Evolutionary conservation across 306 rosid genomes (phyloP), one percentile per base, ranked within the genome.

Genomic region (Trichosanthes cucumerina): DNA sequence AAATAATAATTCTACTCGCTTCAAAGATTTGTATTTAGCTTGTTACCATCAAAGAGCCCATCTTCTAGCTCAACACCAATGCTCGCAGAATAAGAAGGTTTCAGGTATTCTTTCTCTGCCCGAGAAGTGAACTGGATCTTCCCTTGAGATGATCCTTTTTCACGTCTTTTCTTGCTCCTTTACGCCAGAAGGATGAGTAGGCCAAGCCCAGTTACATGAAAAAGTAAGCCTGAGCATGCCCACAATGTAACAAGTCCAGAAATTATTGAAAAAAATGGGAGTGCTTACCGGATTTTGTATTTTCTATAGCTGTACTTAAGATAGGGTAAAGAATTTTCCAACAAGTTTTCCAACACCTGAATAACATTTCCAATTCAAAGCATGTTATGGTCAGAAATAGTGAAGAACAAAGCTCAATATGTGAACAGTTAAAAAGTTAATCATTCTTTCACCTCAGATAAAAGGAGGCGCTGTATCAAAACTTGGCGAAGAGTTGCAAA

Each of bases 51-150:
- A 50, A 95, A 95, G 47, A 95, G 88, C 64, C 99, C 99, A 79
- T 95, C 99, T 83, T 95, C 99, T 81, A 95, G 93, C 88, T 95
- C 99, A 78, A 83, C 88, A 0, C 93, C 93, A 24, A 91, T 92
- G 91, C 97, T 95, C 54, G 99, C 99, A 66, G 97, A 78, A 80
- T 95, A 95, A 69, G 97, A 81, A 73, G 99, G 96, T 84, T 88
- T 95, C 82, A 95, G 87, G 87, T 91, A 92, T 86, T 95, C 97
- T 79, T 95, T 95, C 88, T 95, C 99, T 62, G 90, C 99, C 88
- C 99, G 90, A 79, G 92, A 83, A 79, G 89, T 46, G 82, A 95
- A 92, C 80, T 83, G 96, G 78, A 92, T 73, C 81, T 64, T 92
- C 74, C 87, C 93, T 38, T 33, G 59, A 33, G 85, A 79, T 72